Evolutionary conservation across 345 rosid species (phyloP), one percentile per base, ranked within the genome.

Genomic region (Sonneratia caseolaris): DNA sequence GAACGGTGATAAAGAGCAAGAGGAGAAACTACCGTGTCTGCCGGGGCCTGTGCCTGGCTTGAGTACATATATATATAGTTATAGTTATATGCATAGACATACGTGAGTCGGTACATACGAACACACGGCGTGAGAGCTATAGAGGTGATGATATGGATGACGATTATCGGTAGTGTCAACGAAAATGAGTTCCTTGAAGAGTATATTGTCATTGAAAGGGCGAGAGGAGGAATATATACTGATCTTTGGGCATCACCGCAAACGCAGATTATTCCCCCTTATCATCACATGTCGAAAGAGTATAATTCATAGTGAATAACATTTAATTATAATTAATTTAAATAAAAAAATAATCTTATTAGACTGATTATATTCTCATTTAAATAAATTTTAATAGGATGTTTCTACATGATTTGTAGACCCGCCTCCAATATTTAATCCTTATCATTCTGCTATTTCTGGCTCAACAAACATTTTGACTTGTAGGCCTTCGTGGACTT

Each of bases 401-500:
- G 0, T 42, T 42, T 1, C 2, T 42, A 9, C 2, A 42, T 5
- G 45, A 42, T 4, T 9, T 1, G 45, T 42, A 42, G 14, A 1
- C 45, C 2, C 10, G 2, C 49, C 9, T 42, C 45, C 45, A 4
- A 42, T 4, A 42, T 42, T 42, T 2, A 9, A 42, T 4, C 45
- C 45, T 42, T 42, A 5, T 42, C 10, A 42, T 27, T 61, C 61
- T 16, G 8, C 14, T 35, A 7, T 14, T 11, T 18, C 49, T 7
- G 12, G 32, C 11, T 62, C 62, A 45, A 76, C 55, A 64, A 76
- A 69, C 72, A n/a, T 27, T n/a, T 79, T 79, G 82, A 76, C 76
- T 70, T 11, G 76, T 73, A 69, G 82, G 74, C 77, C 71, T 70
- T 19, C 21, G 59, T 27, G 59, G 82, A 79, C 82, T 76, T 70